Base-by-base conservation (phyloP, 352 stramenopile genomes). In the Pythium grandisporangium region DNA sequence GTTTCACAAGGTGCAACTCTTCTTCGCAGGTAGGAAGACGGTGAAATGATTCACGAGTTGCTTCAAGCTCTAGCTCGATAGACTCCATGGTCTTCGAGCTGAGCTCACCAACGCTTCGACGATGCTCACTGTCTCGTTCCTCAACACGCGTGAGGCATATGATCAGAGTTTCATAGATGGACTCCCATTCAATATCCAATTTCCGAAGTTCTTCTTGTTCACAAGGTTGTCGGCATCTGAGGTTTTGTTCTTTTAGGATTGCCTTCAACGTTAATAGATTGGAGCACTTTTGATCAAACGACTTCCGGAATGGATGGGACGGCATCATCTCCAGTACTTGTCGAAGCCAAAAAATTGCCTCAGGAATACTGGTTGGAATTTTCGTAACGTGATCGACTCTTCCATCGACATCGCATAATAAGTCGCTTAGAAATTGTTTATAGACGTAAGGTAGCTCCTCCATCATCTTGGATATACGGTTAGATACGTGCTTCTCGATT, bases 131-230 rank as follows among this genome's bases (percentile, higher is more conserved):
- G 22, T 77, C 72, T 17, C 60, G 57, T 24, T 84, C 66, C 38
- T 84, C 66, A 6, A 87, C 71, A 36, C 67, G 56, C 22, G 48
- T 35, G 7, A 87, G 48, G 19, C 74, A 87, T n/a, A 73, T 37
- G 7, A 82, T 41, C 3, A 84, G 27, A 2, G 74, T 84, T 11
- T 87, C 74, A 27, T 68, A 74, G 0, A 66, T 62, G 13, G 71
- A 84, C 11, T 80, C 74, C 71, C 74, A 87, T 30, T 61, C 60
- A 8, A 72, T 35, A 19, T 87, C 71, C 0, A 78, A 55, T 21
- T 70, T 80, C 11, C 53, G 61, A 20, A 81, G 12, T 38, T 30
- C 13, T 36, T 58, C 26, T 26, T 25, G 19, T 33, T 64, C 38
- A 43, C 30, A 17, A 24, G 33, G 2, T 4, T 4, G 23, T 34